phyloP scores from a whole-genome alignment of 768 basidiomycete genomes.

The Candolleomyces aberdarensis region DNA sequence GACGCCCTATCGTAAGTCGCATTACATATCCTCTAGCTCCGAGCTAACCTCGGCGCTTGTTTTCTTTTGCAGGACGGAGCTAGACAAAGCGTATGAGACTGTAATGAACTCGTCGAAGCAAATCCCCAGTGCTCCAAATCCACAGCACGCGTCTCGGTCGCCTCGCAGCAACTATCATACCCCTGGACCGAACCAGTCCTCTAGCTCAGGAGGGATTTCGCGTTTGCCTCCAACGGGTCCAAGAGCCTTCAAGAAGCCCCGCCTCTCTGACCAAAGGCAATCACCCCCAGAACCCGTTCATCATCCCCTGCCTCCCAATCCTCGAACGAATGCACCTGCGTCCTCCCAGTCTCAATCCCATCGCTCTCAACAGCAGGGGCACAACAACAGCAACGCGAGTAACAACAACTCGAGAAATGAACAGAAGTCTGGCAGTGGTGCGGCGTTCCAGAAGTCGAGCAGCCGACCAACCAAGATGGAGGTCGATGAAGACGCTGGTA shows the following conservation, averaged over 20 bases:
- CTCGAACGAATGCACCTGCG: slow-evolving; percentile 21
- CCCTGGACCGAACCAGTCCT: slow-evolving; percentile 18
- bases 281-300: slow-evolving; percentile 21
- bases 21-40: slow-evolving; percentile 7
- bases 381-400: slow-evolving; percentile 2
- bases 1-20: slow-evolving; percentile 64
- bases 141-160: slow-evolving; percentile 41
- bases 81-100: slow-evolving; percentile 74
- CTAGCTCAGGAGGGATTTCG: slow-evolving; percentile 26
- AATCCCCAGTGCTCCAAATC: slow-evolving; percentile 20
- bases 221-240: slow-evolving; percentile 77
- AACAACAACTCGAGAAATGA: slow-evolving; percentile 6
- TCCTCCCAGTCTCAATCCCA: slow-evolving; percentile 7
- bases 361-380: slow-evolving; percentile 11
- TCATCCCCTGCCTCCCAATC: slow-evolving; percentile 21
- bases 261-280: slow-evolving; percentile 56
- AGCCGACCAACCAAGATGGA: slow-evolving; percentile 42
- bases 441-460: slow-evolving; percentile 8
- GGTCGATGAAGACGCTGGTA: slow-evolving; percentile 53
- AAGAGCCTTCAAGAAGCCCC: slow-evolving; percentile 76
- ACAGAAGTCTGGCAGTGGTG: slow-evolving; percentile 5
- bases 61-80: slow-evolving; percentile 53
- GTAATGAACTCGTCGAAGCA: slow-evolving; percentile 31
- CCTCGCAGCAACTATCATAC: slow-evolving; percentile 46
- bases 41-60: slow-evolving; percentile 13